Evolutionary conservation across 371 early-diverging fungal genomes (phyloP).

Genomic region (Mortierella sp.): DNA sequence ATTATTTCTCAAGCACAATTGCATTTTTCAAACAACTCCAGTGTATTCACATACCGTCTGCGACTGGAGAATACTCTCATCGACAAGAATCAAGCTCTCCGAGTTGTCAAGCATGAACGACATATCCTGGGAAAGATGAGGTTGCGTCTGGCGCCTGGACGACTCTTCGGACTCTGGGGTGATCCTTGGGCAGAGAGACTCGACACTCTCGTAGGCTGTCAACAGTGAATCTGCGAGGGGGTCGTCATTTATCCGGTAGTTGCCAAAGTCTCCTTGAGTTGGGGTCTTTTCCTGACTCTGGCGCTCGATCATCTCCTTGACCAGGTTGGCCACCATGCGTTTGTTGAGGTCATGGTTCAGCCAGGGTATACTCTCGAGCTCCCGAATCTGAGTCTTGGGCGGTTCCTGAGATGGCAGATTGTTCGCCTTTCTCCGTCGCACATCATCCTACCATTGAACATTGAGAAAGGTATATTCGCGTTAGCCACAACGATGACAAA

Average conservation of each 20-base stretch:
- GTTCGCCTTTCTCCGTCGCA: slow-evolving; percentile 45
- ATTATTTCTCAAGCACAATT: background rate
- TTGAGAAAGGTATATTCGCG: background rate
- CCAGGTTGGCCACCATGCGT: slow-evolving; percentile 38
- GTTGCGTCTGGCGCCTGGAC: background rate
- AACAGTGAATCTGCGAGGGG: slow-evolving; percentile 18
- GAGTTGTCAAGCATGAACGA: slow-evolving; percentile 42
- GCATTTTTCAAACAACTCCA: too few species aligned
- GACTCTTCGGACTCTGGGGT: slow-evolving; percentile 1
- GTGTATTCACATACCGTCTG: slow-evolving; percentile 37
- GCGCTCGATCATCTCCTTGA: slow-evolving; percentile 36
- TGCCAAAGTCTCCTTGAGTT: slow-evolving; percentile 38
- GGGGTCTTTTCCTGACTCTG: slow-evolving; percentile 28
- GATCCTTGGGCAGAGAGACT: slow-evolving; percentile 30
- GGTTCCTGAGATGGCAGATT: slow-evolving; percentile 49
- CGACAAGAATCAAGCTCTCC: slow-evolving; percentile 39
- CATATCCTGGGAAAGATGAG: slow-evolving; percentile 13
- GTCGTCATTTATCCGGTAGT: slow-evolving; percentile 20
- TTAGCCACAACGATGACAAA: too few species aligned
- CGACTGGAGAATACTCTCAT: slow-evolving; percentile 39
- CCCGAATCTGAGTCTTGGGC: slow-evolving; percentile 42
- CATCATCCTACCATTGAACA: slow-evolving; percentile 63
- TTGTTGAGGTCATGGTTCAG: slow-evolving; percentile 40
- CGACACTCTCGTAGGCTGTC: slow-evolving; percentile 46
- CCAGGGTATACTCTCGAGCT: slow-evolving; percentile 40